Base-by-base conservation (phyloP, 495 filamentous ascomycete species). In the Penicillium canescens region DNA sequence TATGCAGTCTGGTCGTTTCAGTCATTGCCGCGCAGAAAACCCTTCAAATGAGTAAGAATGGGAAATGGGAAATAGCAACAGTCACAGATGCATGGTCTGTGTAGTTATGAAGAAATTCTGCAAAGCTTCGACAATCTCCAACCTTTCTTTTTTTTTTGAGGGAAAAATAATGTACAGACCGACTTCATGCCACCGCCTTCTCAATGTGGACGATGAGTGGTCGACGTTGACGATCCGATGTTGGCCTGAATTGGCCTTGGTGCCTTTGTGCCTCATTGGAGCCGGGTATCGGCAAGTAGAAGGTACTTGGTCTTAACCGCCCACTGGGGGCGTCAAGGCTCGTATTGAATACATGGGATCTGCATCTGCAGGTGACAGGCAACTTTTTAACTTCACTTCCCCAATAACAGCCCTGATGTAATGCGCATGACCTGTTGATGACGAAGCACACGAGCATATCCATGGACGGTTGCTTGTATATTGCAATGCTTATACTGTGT, bases 1-100 rank as follows among this genome's bases (percentile, higher is more conserved):
- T 92, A 66, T 98, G 90, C 21, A 98, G 80, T 55, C 92, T 82
- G 36, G 77, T 85, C 9, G 49, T 43, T 51, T 51, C 56, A 18
- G 66, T 65, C 54, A 64, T 61, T 57, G 67, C 63, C 63, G 56
- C 28, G 28, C 28, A 2, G 59, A 34, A 24, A 34, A 36, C 14
- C 33, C 21, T 42, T 35, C 6, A 7, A 31, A 31, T 31, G 28
- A 31, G 47, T 50, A 38, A n/a, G 11, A 33, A 28, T 24, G 7
- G 35, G 8, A 35, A 36, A 16, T 0, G 14, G 18, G 18, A 18
- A 18, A 18, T 18, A 18, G 1, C 24, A 28, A 28, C 16, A 41
- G 42, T 35, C 28, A 42, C 12, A 24, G 31, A 42, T 42, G 28
- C 48, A 42, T 42, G 20, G 18, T 35, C 20, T 48, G 28, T 43